phyloP scores from a whole-genome alignment of 768 basidiomycete species.

The Tricholoma furcatifolium region DNA sequence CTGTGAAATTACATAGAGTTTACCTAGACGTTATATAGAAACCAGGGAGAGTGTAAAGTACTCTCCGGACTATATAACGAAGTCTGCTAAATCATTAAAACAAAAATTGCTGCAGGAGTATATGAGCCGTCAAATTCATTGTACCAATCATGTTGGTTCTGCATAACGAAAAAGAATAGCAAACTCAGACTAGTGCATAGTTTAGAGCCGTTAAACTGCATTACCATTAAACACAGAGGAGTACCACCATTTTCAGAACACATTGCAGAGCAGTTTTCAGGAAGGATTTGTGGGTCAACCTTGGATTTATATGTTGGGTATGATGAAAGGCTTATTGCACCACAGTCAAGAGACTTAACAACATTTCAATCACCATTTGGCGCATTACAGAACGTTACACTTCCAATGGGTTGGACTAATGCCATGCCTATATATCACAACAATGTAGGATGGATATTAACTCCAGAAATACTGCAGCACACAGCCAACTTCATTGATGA shows the following conservation, averaged over 20 bases:
- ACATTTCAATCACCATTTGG: slow-evolving; percentile 39
- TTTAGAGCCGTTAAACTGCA: slow-evolving; percentile 35
- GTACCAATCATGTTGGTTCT: slow-evolving; percentile 29
- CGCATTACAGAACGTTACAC: slow-evolving; percentile 24
- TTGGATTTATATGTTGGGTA: slow-evolving; percentile 36
- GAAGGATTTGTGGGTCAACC: slow-evolving; percentile 21
- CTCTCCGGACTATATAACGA: no score
- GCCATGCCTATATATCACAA: slow-evolving; percentile 36
- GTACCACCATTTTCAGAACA: slow-evolving; percentile 31
- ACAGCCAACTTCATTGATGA: slow-evolving; percentile 40
- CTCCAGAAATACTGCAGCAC: slow-evolving; percentile 36
- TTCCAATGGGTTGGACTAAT: slow-evolving; percentile 27
- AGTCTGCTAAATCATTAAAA: no score
- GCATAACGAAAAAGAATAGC: slow-evolving; percentile 18
- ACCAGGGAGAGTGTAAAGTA: no score
- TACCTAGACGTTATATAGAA: no score
- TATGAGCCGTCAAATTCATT: slow-evolving; percentile 33
- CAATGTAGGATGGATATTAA: slow-evolving; percentile 35
- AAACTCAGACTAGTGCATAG: slow-evolving; percentile 36
- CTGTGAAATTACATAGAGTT: no score
- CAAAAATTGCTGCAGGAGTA: slow-evolving; percentile 27
- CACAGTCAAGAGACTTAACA: no score
- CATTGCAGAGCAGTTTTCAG: slow-evolving; percentile 29
- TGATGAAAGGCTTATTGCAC: slow-evolving; percentile 29
- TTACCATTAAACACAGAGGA: slow-evolving; percentile 36